Evolutionary conservation across 2,329 filamentous ascomycete genomes (phyloP).

Genomic region (Acrodontium crateriforme): DNA sequence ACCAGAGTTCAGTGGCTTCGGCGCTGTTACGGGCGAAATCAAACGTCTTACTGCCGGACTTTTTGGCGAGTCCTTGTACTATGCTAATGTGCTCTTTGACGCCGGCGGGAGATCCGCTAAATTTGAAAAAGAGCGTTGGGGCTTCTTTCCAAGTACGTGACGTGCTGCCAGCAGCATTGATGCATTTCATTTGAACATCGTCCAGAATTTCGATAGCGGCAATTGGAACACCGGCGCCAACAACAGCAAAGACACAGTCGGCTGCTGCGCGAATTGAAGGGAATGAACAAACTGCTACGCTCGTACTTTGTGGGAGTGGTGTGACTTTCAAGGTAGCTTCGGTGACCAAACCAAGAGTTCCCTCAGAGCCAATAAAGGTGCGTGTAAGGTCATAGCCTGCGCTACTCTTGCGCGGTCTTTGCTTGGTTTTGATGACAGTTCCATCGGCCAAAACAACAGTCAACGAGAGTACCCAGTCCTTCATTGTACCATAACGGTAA

Average conservation of each 20-base stretch:
- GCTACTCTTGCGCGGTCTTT: slow-evolving; percentile 76
- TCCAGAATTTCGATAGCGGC: slow-evolving; percentile 89
- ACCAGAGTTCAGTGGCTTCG: slow-evolving; percentile 59
- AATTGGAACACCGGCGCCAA: slow-evolving; percentile 67
- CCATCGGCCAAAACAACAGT: slow-evolving; percentile 86
- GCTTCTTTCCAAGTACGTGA: slow-evolving; percentile 53
- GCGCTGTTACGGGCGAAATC: slow-evolving; percentile 52
- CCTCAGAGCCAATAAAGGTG: slow-evolving; percentile 82
- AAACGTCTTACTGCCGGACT: slow-evolving; percentile 50
- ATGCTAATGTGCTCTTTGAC: slow-evolving; percentile 68
- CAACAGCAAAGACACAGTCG: slow-evolving; percentile 66
- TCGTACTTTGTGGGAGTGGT: slow-evolving; percentile 63
- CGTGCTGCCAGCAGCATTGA: slow-evolving; percentile 53
- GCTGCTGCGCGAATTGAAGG: slow-evolving; percentile 55
- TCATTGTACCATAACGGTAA: slow-evolving; percentile 88
- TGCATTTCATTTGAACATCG: slow-evolving; percentile 72
- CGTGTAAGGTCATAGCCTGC: slow-evolving; percentile 86
- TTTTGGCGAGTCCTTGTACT: slow-evolving; percentile 47
- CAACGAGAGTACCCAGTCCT: slow-evolving; percentile 77
- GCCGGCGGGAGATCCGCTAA: slow-evolving; percentile 49
- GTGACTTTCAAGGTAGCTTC: slow-evolving; percentile 83
- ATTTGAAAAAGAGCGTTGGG: slow-evolving; percentile 65
- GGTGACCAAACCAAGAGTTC: slow-evolving; percentile 79
- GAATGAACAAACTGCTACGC: slow-evolving; percentile 62
- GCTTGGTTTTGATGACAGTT: slow-evolving; percentile 76